Evolutionary conservation across 148 eudicot genomes (phyloP), one percentile per base, ranked within the genome.

Genomic region (Silene conica): DNA sequence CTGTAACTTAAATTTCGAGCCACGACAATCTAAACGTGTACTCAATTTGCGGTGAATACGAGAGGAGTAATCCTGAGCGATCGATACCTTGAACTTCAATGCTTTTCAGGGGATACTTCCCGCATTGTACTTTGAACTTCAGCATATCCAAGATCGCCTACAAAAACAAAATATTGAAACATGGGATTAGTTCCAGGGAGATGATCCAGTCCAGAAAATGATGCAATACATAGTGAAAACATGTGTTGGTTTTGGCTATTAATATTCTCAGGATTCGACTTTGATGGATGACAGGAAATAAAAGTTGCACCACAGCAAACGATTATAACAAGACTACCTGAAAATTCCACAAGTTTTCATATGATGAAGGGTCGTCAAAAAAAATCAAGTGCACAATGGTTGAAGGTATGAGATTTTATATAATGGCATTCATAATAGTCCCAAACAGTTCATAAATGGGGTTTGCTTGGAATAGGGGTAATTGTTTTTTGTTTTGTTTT

Each of bases 21-120:
- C 67, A 63, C 19, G 67, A 26, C 43, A 63, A 20, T 26, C 45
- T 63, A 12, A 63, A 28, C 12, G 25, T n/a, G 15, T 38, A 18
- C 48, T 66, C 52, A 3, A 66, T 10, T 8, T 66, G 14, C 11
- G 52, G 19, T 6, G 23, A 8, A 3, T 63, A 31, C 5, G 34
- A 31, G 34, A n/a, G n/a, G n/a, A 31, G 50, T 34, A 66, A 66
- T 1, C 14, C 1, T 18, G 69, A 66, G 54, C 8, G 10, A 8
- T 66, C 8, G 2, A 11, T 26, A 9, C 52, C 23, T 18, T 34
- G 52, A 3, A 34, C 52, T n/a, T 34, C 69, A 41, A 66, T 10
- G 23, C 50, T n/a, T 66, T 18, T 66, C 69, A 66, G 43, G 15
- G 69, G 69, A 38, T 66, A 9, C 12, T n/a, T 18, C 55, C 55